Conservation (phyloP, 176 grass and related monocot genomes). For the Paspalum notatum region DNA sequence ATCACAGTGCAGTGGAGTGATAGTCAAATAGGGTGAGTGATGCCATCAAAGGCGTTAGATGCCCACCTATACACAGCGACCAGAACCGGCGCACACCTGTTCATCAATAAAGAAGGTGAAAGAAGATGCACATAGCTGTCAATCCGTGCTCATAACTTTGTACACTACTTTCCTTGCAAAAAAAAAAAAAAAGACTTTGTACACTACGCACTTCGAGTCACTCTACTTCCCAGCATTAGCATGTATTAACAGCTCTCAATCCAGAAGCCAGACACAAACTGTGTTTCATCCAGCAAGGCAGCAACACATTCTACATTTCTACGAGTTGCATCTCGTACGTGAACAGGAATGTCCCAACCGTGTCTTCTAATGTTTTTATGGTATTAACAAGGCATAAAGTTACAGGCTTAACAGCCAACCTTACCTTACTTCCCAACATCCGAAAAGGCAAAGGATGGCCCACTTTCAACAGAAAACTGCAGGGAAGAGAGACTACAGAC, state of each 20-base stretch:
- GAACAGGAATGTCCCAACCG: conserved; percentile 9
- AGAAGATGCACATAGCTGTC: neutral
- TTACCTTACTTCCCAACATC: conserved; percentile 49
- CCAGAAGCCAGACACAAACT: neutral
- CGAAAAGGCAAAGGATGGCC: conserved; percentile 18
- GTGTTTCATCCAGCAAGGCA: neutral
- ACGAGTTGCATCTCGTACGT: conserved; percentile 20
- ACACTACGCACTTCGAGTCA: neutral
- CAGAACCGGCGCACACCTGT: neutral
- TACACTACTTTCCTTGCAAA: too few relatives aligned
- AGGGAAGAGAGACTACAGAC: conserved; percentile 43
- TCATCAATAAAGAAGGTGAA: conserved; percentile 6
- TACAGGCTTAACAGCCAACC: conserved; percentile 47
- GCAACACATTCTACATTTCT: neutral
- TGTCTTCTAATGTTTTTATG: conserved; percentile 57
- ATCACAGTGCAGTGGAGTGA: neutral
- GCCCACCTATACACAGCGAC: neutral
- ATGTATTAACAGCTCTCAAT: too few relatives aligned
- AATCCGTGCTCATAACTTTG: conserved; percentile 1
- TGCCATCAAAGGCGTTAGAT: neutral
- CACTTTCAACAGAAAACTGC: conserved; percentile 48
- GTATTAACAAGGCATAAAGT: conserved; percentile 80
- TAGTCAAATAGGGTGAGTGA: neutral
- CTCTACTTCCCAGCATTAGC: too few relatives aligned
- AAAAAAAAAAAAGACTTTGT: too few relatives aligned